Evolutionary conservation across 345 rosid genomes (phyloP).

Genomic region (Mangifera indica): DNA sequence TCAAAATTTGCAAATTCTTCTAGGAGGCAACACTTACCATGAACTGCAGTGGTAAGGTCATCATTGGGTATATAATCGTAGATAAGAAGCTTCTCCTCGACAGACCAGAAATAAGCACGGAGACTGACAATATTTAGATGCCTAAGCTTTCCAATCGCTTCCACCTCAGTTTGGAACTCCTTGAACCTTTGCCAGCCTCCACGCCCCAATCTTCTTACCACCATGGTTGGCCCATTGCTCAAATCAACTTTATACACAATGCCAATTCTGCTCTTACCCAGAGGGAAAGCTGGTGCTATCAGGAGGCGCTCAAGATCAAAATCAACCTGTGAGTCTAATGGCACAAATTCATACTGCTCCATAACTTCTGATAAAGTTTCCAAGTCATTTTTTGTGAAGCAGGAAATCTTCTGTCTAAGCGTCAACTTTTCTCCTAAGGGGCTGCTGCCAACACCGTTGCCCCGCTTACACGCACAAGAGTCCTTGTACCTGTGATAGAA

Average conservation of each 20-base stretch:
- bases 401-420: slow-evolving; percentile 48
- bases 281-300: slow-evolving; percentile 86
- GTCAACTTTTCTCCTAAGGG: slow-evolving; percentile 40
- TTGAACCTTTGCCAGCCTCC: slow-evolving; percentile 70
- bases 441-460: slow-evolving; percentile 25
- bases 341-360: slow-evolving; percentile 62
- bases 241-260: slow-evolving; percentile 86
- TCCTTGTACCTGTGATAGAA: slow-evolving; percentile 46
- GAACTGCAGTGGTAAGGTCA: slow-evolving; percentile 74
- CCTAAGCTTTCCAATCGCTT: slow-evolving; percentile 79
- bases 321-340: slow-evolving; percentile 53
- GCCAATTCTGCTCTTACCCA: slow-evolving; percentile 83
- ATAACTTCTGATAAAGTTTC: slow-evolving; percentile 50
- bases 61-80: slow-evolving; percentile 76
- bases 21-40: slow-evolving; percentile 42
- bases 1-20: not conserved
- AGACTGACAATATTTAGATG: slow-evolving; percentile 79
- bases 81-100: slow-evolving; percentile 79
- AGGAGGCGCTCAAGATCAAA: slow-evolving; percentile 81
- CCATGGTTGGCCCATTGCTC: slow-evolving; percentile 56
- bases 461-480: slow-evolving; percentile 25
- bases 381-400: slow-evolving; percentile 46
- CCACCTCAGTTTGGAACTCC: slow-evolving; percentile 85
- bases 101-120: slow-evolving; percentile 89
- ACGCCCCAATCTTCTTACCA: slow-evolving; percentile 76